A percentile compares a stretch with the other conserved stretches of the same genome.
Conservation (phyloP, 371 early-diverging fungal genomes). For the Mortierella sp. region DNA sequence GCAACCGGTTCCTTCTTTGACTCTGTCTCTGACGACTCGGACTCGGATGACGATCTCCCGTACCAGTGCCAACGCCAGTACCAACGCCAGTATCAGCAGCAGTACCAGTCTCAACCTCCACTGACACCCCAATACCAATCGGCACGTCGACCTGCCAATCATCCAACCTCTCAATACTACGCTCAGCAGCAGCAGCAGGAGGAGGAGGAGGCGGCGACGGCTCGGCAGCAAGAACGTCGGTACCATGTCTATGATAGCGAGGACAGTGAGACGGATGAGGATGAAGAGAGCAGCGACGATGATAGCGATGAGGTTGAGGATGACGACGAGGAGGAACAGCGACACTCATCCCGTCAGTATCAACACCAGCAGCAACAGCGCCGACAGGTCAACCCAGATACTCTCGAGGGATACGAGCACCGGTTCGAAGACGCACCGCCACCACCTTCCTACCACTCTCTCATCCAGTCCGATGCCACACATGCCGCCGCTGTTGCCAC, state of each 20-base stretch:
- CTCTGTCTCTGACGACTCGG: slow-evolving; percentile 52
- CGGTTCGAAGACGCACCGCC: slow-evolving; percentile 34
- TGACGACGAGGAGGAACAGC: slow-evolving; percentile 3
- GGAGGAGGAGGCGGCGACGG: not conserved
- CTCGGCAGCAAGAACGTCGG: not conserved
- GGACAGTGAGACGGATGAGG: slow-evolving; percentile 14
- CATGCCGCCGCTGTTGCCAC: slow-evolving; percentile 4
- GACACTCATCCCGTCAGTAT: not conserved
- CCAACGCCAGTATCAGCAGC: not conserved
- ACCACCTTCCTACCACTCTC: slow-evolving; percentile 49
- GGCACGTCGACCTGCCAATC: not conserved
- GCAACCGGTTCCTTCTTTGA: slow-evolving; percentile 43
- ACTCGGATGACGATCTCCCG: slow-evolving; percentile 16
- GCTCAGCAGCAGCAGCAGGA: not conserved
- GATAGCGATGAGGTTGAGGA: not conserved
- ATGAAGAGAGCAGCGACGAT: not conserved
- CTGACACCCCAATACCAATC: too few relatives aligned
- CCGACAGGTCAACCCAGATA: slow-evolving; percentile 9
- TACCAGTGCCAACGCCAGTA: slow-evolving; percentile 4
- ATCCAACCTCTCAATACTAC: not conserved
- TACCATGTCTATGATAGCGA: slow-evolving; percentile 11
- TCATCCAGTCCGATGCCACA: slow-evolving; percentile 12
- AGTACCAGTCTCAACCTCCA: not conserved
- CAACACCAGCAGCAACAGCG: slow-evolving; percentile 1
- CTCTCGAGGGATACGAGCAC: slow-evolving; percentile 32